Evolutionary conservation across 1,284 basidiomycete genomes (phyloP), one percentile per base, ranked within the genome.

Genomic region (Vanrija humicola): DNA sequence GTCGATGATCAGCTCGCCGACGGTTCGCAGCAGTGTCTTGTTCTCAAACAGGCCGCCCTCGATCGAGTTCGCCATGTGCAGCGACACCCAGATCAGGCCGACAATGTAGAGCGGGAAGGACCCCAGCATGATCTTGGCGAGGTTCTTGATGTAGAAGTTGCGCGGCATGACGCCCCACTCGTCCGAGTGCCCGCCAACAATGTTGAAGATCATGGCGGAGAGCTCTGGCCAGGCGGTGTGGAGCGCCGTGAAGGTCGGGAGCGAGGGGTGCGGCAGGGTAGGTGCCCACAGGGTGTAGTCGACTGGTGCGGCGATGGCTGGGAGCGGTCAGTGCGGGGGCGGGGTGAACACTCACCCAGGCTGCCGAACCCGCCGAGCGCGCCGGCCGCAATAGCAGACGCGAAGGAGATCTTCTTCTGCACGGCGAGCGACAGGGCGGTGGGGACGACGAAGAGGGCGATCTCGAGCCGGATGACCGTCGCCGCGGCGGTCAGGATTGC

Each of bases 151-250:
- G 76, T 98, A 98, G 1, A 83, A 79, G 58, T 85, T 80, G 34
- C 77, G 78, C 0, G 93, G 90, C 15, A 87, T 74, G 72, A 94
- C 88, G 61, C 96, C 95, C 95, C 95, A 98, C 25, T 95, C 85
- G 0, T 85, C 79, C 46, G 88, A 87, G 70, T 95, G 90, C 21
- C 92, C 91, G 69, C 91, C 76, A 16, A 87, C 79, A 23, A 97
- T 84, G 68, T 98, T 98, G 80, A 92, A 98, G 60, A 87, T 83
- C 19, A 94, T 64, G 1, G 85, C 83, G 5, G 84, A 79, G 15
- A 91, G 78, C 70, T 98, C 96, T 0, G 95, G 95, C 93, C 93
- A 97, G 1, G 93, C 69, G 7, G 82, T 79, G 67, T 79, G 80
- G 57, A 43, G 59, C 23, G 55, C 46, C 1, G 66, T 67, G 56